Conservation (phyloP, 2,329 filamentous ascomycete species). For the Botrytis pseudocinerea region DNA sequence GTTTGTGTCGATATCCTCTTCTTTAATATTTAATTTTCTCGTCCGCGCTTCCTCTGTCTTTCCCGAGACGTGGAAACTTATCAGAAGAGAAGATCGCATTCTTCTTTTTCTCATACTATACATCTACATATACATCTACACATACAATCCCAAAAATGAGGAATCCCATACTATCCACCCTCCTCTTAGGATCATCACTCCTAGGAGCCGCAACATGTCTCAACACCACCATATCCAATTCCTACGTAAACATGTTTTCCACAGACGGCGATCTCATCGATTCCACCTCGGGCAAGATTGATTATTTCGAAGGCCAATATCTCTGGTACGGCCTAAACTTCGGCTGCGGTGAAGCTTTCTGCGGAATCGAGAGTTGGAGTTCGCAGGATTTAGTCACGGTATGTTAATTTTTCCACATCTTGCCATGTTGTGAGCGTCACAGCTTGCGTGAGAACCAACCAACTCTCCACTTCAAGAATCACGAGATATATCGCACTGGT, state of each 20-base stretch:
- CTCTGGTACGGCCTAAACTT: constrained; percentile 34
- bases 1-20: neutral
- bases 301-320: constrained; percentile 31
- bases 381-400: constrained; percentile 14
- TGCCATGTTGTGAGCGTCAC: neutral
- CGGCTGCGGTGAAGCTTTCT: constrained; percentile 31
- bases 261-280: constrained; percentile 35
- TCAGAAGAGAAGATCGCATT: neutral
- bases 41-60: neutral
- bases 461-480: neutral
- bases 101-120: neutral
- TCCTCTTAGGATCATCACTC: constrained; percentile 2
- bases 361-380: constrained; percentile 29
- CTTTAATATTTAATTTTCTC: neutral
- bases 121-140: neutral
- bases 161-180: neutral
- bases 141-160: neutral
- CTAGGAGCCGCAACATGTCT: neutral
- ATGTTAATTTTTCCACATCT: constrained; percentile 8
- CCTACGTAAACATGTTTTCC: constrained; percentile 29
- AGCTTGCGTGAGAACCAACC: neutral
- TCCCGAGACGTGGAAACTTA: neutral
- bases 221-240: constrained; percentile 10
- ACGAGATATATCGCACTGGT: neutral
- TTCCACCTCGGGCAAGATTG: constrained; percentile 34